Evolutionary conservation across 345 rosid species (phyloP).

Genomic region (Salix arbutifolia): DNA sequence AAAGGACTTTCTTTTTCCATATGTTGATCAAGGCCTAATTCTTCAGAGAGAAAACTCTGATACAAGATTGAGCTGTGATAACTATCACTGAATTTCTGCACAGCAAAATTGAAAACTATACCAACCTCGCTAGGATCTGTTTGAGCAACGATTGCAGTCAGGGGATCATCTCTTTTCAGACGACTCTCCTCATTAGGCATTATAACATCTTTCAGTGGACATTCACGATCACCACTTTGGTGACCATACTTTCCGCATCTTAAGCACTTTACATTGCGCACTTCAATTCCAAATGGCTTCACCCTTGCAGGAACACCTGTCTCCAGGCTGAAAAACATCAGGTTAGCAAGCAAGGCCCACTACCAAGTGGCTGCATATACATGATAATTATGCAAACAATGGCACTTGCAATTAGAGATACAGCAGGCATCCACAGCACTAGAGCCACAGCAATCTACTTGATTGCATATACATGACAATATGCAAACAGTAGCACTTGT

Average conservation of each 20-base stretch:
- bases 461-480: too few relatives aligned
- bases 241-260: constrained; percentile 92
- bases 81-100: neutral
- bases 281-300: constrained; percentile 89
- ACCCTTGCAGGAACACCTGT: constrained; percentile 76
- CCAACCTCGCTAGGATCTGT: constrained; percentile 80
- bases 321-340: constrained; percentile 54
- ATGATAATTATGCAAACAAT: neutral
- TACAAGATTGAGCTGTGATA: neutral
- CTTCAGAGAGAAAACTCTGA: too few relatives aligned
- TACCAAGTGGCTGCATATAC: neutral
- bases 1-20: too few relatives aligned
- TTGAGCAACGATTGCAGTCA: constrained; percentile 81
- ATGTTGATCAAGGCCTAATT: too few relatives aligned
- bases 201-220: constrained; percentile 89
- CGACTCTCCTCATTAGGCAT: constrained; percentile 95
- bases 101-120: neutral
- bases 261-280: constrained; percentile 86
- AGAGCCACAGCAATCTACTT: too few relatives aligned
- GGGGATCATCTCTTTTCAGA: constrained; percentile 89
- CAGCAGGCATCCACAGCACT: neutral
- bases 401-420: neutral
- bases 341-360: neutral
- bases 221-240: constrained; percentile 97
- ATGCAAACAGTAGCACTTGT: too few relatives aligned